Percentiles rank a stretch among this genome's conserved stretches.
These are phyloP conservation scores for Chaetothyriales sp. DNA, from an alignment of 2,329 filamentous ascomycete genomes.

Conservation along the genomic window DNA sequence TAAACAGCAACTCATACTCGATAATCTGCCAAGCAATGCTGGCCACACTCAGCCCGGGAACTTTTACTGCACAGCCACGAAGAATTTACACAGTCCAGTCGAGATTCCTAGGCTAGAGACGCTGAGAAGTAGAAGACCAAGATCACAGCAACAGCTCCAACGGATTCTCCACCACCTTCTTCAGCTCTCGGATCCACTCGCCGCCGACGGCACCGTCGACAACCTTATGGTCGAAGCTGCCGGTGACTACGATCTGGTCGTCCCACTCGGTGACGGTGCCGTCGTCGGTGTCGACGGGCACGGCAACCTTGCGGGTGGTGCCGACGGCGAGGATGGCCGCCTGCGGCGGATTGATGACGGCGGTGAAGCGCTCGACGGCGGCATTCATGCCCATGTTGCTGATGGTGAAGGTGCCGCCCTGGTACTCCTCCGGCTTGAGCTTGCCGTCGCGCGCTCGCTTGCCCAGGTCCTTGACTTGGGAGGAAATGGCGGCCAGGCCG, in stretches of 20 bases:
- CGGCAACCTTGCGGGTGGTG: conserved; percentile 85
- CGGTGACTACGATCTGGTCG: conserved; percentile 90
- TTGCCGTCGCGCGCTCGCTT: conserved; percentile 94
- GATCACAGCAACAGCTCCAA: conserved; percentile 76
- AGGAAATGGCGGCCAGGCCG: conserved; percentile 77
- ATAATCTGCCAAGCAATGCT: too few relatives aligned
- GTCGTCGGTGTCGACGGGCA: conserved; percentile 74
- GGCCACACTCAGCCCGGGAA: too few relatives aligned
- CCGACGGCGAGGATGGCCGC: conserved; percentile 89
- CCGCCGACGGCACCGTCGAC: conserved; percentile 91
- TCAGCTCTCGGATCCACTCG: conserved; percentile 93
- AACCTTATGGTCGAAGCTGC: conserved; percentile 97
- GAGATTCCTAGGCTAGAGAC: neutral
- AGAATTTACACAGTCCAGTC: neutral
- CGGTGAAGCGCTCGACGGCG: conserved; percentile 91
- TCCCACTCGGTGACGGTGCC: conserved; percentile 77
- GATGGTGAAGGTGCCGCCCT: conserved; percentile 97
- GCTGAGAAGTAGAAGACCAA: neutral
- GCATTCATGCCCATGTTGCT: conserved; percentile 99
- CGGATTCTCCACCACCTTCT: conserved; percentile 96
- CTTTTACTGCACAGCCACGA: neutral
- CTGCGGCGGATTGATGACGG: conserved; percentile 97
- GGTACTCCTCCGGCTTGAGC: conserved; percentile 98
- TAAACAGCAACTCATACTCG: too few relatives aligned
- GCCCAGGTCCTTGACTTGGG: conserved; percentile 86